Evolutionary conservation across 768 basidiomycete genomes (phyloP), one percentile per base, ranked within the genome.

Genomic region (Podaxis mareebaensis): DNA sequence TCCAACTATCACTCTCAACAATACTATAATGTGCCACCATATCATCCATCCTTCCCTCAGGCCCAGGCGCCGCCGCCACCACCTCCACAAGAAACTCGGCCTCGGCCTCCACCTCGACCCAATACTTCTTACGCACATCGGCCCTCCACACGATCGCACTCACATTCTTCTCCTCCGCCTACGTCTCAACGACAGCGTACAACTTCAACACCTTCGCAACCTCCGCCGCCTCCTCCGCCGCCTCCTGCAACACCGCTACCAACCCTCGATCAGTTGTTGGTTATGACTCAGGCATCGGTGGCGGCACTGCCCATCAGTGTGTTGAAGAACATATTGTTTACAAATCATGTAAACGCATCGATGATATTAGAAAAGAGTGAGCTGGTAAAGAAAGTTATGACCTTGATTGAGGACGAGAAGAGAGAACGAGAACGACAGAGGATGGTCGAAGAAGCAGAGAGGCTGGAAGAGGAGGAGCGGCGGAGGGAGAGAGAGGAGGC

Each of bases 281-380:
- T 78, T 0, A 87, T 93, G 80, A 74, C 85, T 0, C 71, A 79
- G 1, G 83, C 83, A 6, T 78, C 81, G 13, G 74, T 96, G n/a
- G 72, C 80, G 1, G 74, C 80, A 3, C 78, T 96, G 13, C 85
- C 89, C 6, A 85, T 96, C 59, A 77, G 85, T 24, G 76, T 81
- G n/a, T 79, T 97, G 53, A 97, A 97, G 72, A 80, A 81, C 2
- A 83, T 96, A 20, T 74, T 97, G 22, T 93, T 87, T 70, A 86
- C 86, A 59, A 93, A 95, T 67, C 93, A 91, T 61, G 91, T 96
- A 46, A 85, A 86, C 67, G 86, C 92, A 30, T 84, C 87, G 48
- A 79, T 88, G 69, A 77, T 95, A 1, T 77, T 96, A n/a, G 95
- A 97, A 78, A 97, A 97, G 78, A 77, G 81, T 24, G 93, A 95